Base-by-base conservation (phyloP, 768 basidiomycete genomes). In the Trametes coccinea region DNA sequence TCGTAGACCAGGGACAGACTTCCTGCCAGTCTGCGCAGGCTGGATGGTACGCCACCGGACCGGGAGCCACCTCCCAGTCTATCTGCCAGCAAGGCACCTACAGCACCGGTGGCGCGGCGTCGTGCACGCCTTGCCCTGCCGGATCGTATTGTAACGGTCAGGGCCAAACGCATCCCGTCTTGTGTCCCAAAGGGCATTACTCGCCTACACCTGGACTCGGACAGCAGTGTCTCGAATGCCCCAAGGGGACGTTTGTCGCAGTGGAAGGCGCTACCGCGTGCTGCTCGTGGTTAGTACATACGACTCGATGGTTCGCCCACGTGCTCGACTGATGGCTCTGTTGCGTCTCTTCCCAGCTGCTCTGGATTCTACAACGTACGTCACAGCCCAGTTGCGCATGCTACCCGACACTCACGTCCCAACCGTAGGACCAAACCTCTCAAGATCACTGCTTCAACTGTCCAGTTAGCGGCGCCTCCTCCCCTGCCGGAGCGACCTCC, bases 91-190 rank as follows among this genome's bases (percentile, higher is more conserved):
- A 64, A 22, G 69, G 69, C 3, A 53, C 53, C 22, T 70, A 62
- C 56, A 67, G 66, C 62, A 33, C 61, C 0, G 56, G 51, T 14
- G 65, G 65, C 14, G 53, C 63, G 2, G 60, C 59, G 14, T 5
- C 48, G 5, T 70, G 69, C 64, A 67, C 63, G 1, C 43, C 50
- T 2, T 70, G 69, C 46, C 67, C 67, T 1, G 39, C 65, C 9
- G 69, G 67, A 5, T 53, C 67, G 16, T 59, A 63, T 34, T 70
- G 69, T 60, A 63, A 65, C 47, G 62, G 62, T 7, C n/a, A 60
- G 5, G 60, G 63, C 4, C 63, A 64, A 46, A 52, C 59, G 3
- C 9, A 6, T 16, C 65, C 64, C 29, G 31, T n/a, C 9, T 55
- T 46, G 27, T 69, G 68, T 50, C 55, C 49, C 4, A 54, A 55